Evolutionary conservation across 139 green algal species (phyloP).

Genomic region (Nannochloris sp.): DNA sequence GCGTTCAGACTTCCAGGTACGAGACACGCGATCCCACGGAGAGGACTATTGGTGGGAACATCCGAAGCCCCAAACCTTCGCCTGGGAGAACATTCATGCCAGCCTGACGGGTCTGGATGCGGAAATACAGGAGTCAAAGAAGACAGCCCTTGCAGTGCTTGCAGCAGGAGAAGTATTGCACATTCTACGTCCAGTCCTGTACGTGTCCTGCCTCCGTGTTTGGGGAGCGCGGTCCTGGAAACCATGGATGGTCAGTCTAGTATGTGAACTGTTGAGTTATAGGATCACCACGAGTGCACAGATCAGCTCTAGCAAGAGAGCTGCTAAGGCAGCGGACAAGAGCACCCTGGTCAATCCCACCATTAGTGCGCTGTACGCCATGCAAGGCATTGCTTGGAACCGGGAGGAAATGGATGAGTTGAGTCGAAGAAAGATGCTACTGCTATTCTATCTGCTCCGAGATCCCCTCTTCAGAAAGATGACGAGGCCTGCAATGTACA

Average conservation of each 20-base stretch:
- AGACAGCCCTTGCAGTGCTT: conserved; percentile 33
- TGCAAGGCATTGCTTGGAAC: conserved; percentile 12
- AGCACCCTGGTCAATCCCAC: conserved; percentile 1
- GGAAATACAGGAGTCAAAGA: neutral
- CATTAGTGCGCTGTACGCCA: conserved; percentile 12
- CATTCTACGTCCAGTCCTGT: conserved; percentile 63
- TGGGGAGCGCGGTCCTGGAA: conserved; percentile 43
- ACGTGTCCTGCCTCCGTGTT: conserved; percentile 43
- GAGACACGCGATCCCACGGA: too few species aligned
- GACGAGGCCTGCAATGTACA: neutral
- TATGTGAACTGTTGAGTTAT: conserved; percentile 34
- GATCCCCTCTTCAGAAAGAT: conserved; percentile 14
- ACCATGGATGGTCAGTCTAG: conserved; percentile 45
- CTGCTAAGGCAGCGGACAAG: conserved; percentile 4
- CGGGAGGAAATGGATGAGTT: conserved; percentile 11
- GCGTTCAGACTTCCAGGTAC: too few species aligned
- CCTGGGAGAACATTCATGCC: neutral
- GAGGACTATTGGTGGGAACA: neutral
- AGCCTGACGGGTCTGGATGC: neutral
- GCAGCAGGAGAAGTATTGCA: conserved; percentile 51
- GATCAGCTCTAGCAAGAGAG: neutral
- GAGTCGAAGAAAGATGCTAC: conserved; percentile 6
- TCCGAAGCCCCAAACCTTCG: neutral
- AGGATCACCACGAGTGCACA: conserved; percentile 12
- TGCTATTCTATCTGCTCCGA: conserved; percentile 3